Base-by-base conservation (phyloP, 179 eudicot species). In the Heliamphora pulchella region DNA sequence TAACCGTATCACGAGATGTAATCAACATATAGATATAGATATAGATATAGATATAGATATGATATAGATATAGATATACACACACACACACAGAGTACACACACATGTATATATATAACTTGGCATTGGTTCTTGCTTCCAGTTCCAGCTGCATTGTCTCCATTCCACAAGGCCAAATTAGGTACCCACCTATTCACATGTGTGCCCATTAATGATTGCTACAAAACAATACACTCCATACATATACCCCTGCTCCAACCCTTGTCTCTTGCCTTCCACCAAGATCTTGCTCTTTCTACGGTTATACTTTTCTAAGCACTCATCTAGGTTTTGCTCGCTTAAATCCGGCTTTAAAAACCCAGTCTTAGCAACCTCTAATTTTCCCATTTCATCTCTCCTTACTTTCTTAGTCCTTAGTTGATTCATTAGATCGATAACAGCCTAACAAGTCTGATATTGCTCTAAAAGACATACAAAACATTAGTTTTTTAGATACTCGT, bases 111-210 rank as follows among this genome's bases (percentile, higher is more conserved):
- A 47, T 43, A 53, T 82, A 62, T 51, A 77, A 65, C 50, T 82
- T 85, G 81, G 83, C 75, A 53, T 80, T 80, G 50, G 67, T 67
- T 62, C 72, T 84, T 81, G 81, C 79, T 80, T 77, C 79, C 80
- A 48, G 18, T 43, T 67, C 50, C 50, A 82, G 73, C 81, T 11
- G 5, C 13, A 78, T 86, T 88, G 90, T 90, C 92, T 84, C 75
- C 79, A 84, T 83, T 83, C 86, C 89, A 81, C 84, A 84, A 74
- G 81, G 92, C 87, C 91, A 89, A 90, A 91, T 84, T 61, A 86
- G 75, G 91, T 87, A 90, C 92, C 89, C 88, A 85, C 88, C 87
- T 84, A 89, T 86, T 92, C 94, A 90, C 94, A 90, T 92, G 97
- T 86, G 87, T 85, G 82, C 89, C 78, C 87, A 83, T 85, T 79